Evolutionary conservation across 495 filamentous ascomycete species (phyloP), one percentile per base, ranked within the genome.

Genomic region (Podospora appendiculata): DNA sequence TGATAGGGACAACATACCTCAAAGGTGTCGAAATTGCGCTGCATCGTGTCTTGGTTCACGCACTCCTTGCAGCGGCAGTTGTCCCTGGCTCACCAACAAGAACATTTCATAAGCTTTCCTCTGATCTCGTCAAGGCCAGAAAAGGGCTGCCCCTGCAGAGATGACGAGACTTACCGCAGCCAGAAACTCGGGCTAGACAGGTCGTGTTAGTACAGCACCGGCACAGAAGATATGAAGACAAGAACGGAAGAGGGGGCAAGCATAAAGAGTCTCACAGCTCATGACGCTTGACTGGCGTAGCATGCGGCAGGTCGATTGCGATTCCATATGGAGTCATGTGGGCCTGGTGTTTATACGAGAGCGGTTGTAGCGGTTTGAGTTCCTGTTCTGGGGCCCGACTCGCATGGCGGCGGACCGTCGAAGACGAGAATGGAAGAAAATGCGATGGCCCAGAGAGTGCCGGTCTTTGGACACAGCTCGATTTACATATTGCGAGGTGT

Each of bases 21-120:
- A 58, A 90, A 91, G 0, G 84, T 90, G 59, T 92, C 77, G 38
- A 86, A 73, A 32, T 77, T 77, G 34, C 88, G 76, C 66, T 96
- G 90, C 63, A 68, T 81, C 12, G 90, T 96, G 48, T 86, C 81
- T 52, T 80, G 82, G 62, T 95, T 83, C 9, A 89, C 74, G 64
- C 90, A 96, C 45, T 71, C 63, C 0, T 63, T 52, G 60, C 90
- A 95, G 46, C 82, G 87, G 61, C 90, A 95, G 60, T 90, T 87
- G 50, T 95, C 90, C 58, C 90, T 91, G 53, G 14, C 32, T 13
- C 48, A 50, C 25, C 25, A 25, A 25, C 25, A 25, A 25, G 25
- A 25, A 25, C 25, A 5, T 25, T 25, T 25, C 25, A 25, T 25
- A 25, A 25, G 25, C 25, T 25, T 25, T 25, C 5, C 25, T 25